Base-by-base conservation (phyloP, 2,329 filamentous ascomycete genomes). In the Dryadomyces quercivorus region DNA sequence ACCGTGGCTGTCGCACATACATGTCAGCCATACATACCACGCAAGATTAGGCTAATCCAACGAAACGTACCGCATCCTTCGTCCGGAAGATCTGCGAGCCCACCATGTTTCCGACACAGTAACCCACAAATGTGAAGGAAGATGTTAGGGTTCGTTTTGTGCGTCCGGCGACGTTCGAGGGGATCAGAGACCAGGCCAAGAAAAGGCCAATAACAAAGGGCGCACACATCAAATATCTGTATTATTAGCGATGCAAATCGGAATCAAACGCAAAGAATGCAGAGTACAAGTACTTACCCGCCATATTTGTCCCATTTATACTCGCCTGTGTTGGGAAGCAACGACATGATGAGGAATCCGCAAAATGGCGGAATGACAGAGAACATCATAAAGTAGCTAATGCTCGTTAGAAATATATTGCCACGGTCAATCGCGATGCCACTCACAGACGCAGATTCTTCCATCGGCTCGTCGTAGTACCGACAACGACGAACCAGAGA, bases 41-140 rank as follows among this genome's bases (percentile, higher is more conserved):
- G 8, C 4, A 31, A 31, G 8, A 31, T 5, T 31, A 8, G 26
- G 8, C 26, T 31, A 6, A 6, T 42, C 4, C 8, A 36, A n/a
- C 1, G 16, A 1, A 12, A 50, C 65, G n/a, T 61, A 67, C 65
- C 1, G 70, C 70, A 57, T 75, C 72, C 21, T 63, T 63, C 5
- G 64, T 60, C 50, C 67, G 66, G 63, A 75, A 75, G 51, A 75
- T 73, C 59, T 75, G 71, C 8, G 68, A 69, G 5, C 72, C 72
- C 2, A 66, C 66, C 67, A 74, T 74, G 59, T 75, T 75, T 2
- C 72, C 73, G 2, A 72, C 69, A 53, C 72, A 75, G 59, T 75
- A 75, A 1, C 65, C 71, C 7, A 72, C 65, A 52, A 75, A 73
- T 1, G 72, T 71, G 43, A 72, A 69, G 3, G 71, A 71, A 16